These are phyloP conservation scores for Vitis rupestris DNA, from an alignment of 164 flowering plant species.

Conservation along the genomic window DNA sequence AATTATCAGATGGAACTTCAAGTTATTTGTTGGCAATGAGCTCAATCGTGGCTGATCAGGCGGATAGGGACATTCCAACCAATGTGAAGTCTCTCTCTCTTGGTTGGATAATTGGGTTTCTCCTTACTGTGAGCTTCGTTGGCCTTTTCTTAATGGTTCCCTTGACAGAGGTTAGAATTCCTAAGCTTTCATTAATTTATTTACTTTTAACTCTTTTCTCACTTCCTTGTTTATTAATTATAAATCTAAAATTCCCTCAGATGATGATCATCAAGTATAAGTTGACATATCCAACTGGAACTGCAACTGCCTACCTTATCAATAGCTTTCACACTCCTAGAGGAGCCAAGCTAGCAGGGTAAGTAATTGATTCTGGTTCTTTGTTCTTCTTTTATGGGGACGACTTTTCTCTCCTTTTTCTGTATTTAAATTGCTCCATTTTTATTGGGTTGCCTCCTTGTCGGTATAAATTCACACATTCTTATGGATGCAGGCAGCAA, in stretches of 20 bases:
- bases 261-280: constrained; percentile 50
- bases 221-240: background rate
- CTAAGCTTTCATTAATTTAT: background rate
- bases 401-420: no score
- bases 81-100: constrained; percentile 37
- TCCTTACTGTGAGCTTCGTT: constrained; percentile 53
- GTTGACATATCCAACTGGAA: constrained; percentile 51
- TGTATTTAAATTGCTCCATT: no score
- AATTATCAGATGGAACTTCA: constrained; percentile 44
- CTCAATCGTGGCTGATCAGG: constrained; percentile 28
- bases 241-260: constrained; percentile 9
- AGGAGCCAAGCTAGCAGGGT: constrained; percentile 49
- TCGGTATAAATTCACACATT: no score
- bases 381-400: background rate
- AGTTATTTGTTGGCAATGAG: constrained; percentile 60
- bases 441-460: no score
- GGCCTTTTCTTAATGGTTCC: constrained; percentile 59
- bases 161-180: constrained; percentile 39
- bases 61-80: constrained; percentile 27
- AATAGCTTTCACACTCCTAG: constrained; percentile 56
- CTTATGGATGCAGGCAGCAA: constrained; percentile 30
- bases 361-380: background rate
- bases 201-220: background rate
- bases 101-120: constrained; percentile 56
- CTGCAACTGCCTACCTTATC: constrained; percentile 55